phyloP scores from a whole-genome alignment of 2,329 filamentous ascomycete species.

The Bisporella sp. region DNA sequence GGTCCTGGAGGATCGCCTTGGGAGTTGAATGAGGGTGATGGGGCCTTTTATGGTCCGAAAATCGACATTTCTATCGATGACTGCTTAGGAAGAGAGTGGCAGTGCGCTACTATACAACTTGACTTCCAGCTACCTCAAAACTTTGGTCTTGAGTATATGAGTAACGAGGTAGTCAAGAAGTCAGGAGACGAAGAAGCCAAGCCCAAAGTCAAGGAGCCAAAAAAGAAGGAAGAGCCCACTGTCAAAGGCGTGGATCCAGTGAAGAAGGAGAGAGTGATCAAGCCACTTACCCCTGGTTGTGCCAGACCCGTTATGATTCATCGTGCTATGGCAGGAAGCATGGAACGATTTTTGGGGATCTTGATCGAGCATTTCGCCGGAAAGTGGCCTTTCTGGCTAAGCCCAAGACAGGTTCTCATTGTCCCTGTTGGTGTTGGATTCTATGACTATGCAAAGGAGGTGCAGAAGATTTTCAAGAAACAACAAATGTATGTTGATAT shows the following conservation, averaged over 20 bases:
- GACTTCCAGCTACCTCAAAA: constrained; percentile 82
- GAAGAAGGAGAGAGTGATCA: constrained; percentile 37
- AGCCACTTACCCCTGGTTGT: constrained; percentile 58
- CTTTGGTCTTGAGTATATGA: constrained; percentile 84
- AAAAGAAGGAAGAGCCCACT: constrained; percentile 33
- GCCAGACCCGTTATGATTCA: constrained; percentile 82
- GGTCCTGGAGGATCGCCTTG: constrained; percentile 56
- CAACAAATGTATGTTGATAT: constrained; percentile 65
- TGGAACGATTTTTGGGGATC: constrained; percentile 66
- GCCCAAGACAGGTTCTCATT: constrained; percentile 73
- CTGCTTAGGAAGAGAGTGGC: constrained; percentile 74
- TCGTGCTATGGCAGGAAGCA: constrained; percentile 69
- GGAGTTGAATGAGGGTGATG: constrained; percentile 90
- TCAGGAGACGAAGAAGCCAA: constrained; percentile 30
- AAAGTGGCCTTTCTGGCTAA: constrained; percentile 87
- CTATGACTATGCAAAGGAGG: constrained; percentile 68
- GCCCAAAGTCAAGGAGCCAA: constrained; percentile 30
- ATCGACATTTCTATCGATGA: constrained; percentile 95
- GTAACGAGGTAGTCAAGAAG: constrained; percentile 52
- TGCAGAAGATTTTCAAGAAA: constrained; percentile 60
- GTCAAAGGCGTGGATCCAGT: constrained; percentile 12
- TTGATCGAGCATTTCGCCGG: constrained; percentile 79
- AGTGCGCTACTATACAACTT: constrained; percentile 91
- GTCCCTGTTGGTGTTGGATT: constrained; percentile 69
- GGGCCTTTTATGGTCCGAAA: constrained; percentile 97